phyloP scores from a whole-genome alignment of 352 stramenopile species.

The Phytophthora ramorum region DNA sequence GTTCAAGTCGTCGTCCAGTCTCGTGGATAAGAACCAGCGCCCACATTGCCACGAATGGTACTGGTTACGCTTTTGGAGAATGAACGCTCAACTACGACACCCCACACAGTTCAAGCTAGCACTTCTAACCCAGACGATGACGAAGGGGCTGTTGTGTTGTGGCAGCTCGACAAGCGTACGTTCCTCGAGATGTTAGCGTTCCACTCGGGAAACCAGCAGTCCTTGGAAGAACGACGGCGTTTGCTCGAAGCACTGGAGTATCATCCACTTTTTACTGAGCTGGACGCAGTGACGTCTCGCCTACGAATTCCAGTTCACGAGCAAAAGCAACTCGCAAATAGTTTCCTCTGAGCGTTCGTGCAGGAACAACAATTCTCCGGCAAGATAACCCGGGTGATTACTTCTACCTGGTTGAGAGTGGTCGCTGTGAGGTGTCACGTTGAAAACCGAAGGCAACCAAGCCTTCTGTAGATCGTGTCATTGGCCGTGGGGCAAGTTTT shows the following conservation, averaged over 20 bases:
- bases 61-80: conserved; percentile 80
- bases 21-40: conserved; percentile 67
- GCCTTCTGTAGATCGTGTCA: conserved; percentile 72
- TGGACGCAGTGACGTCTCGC: too few relatives aligned
- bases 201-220: conserved; percentile 81
- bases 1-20: conserved; percentile 67
- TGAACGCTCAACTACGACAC: conserved; percentile 89
- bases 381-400: conserved; percentile 91
- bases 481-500: conserved; percentile 86
- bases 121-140: conserved; percentile 11
- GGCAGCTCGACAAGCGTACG: conserved; percentile 63
- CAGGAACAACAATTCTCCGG: conserved; percentile 69
- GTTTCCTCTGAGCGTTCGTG: conserved; percentile 73
- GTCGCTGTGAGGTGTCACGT: conserved; percentile 78
- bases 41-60: conserved; percentile 85
- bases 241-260: conserved; percentile 71
- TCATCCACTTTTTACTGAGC: conserved; percentile 78
- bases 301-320: too few relatives aligned
- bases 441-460: conserved; percentile 60
- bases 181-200: conserved; percentile 73
- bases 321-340: conserved; percentile 86
- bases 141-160: conserved; percentile 54
- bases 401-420: conserved; percentile 86
- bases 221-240: conserved; percentile 81
- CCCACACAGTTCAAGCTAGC: conserved; percentile 63